A percentile compares a stretch with the other conserved stretches of the same genome.
Conservation (phyloP, 805 yeast genomes). For the Candida silvatica region DNA sequence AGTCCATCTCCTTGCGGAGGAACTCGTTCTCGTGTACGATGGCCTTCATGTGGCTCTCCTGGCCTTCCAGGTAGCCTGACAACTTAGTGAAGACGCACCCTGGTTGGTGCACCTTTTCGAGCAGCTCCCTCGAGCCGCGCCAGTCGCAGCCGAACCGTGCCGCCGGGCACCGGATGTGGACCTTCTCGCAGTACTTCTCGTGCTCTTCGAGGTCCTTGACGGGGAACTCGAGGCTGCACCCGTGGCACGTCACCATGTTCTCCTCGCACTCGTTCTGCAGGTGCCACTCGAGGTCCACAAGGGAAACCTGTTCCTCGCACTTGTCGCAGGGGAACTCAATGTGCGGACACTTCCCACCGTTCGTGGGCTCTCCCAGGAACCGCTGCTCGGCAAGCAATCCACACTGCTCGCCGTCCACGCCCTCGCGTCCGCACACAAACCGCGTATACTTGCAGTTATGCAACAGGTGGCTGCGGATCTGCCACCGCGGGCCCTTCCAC, state of each 20-base stretch:
- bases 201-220: constrained; percentile 30
- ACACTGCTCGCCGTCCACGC: constrained; percentile 11
- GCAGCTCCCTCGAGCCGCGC: constrained; percentile 27
- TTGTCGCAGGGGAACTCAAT: constrained; percentile 25
- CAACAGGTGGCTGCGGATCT: constrained; percentile 39
- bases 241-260: constrained; percentile 29
- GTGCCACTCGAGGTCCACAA: constrained; percentile 26
- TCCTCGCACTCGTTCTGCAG: constrained; percentile 29
- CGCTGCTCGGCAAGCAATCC: constrained; percentile 14
- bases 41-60: constrained; percentile 20
- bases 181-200: constrained; percentile 31
- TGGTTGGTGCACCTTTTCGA: constrained; percentile 18
- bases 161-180: constrained; percentile 39
- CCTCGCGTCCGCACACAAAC: constrained; percentile 25
- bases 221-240: constrained; percentile 36
- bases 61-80: constrained; percentile 16
- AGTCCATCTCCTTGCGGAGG: constrained; percentile 35
- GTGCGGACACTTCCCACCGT: constrained; percentile 30
- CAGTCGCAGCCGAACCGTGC: constrained; percentile 40
- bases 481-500: constrained; percentile 53
- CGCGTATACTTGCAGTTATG: constrained; percentile 30
- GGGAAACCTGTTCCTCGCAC: constrained; percentile 26
- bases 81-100: constrained; percentile 23
- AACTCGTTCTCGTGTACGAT: constrained; percentile 29
- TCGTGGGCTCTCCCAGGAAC: constrained; percentile 5